A percentile compares a stretch with the other conserved stretches of the same genome.
These are phyloP conservation scores for Penstemon davidsonii DNA, from an alignment of 257 asterid genomes.

Conservation along the genomic window DNA sequence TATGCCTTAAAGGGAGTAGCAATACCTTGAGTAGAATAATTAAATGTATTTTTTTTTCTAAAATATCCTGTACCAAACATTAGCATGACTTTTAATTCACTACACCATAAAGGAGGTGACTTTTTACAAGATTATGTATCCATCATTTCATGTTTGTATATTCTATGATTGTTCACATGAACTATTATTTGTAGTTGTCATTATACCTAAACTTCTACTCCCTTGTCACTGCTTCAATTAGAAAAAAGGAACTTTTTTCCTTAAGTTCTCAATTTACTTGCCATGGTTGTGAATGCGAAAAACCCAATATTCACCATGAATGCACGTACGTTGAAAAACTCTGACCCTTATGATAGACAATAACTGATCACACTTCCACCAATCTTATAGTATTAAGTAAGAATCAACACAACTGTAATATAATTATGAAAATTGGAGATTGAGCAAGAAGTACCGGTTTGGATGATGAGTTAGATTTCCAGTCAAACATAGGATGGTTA, in stretches of 20 bases:
- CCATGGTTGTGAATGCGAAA: too few species aligned
- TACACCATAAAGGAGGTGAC: neutral
- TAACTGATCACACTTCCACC: constrained; percentile 17
- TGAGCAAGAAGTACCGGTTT: constrained; percentile 59
- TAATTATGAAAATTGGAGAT: constrained; percentile 8
- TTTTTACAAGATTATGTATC: neutral
- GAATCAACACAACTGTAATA: neutral
- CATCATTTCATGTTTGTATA: neutral
- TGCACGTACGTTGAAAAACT: neutral
- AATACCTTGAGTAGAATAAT: neutral
- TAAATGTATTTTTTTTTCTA: neutral
- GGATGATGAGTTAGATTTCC: constrained; percentile 63
- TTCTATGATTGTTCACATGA: neutral
- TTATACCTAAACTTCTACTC: too few species aligned
- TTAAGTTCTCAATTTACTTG: too few species aligned
- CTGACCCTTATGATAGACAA: constrained; percentile 4
- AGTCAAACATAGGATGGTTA: constrained; percentile 60
- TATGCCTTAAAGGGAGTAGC: neutral
- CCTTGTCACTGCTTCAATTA: too few species aligned
- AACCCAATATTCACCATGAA: neutral
- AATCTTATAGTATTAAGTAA: constrained; percentile 6
- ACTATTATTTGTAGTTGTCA: too few species aligned
- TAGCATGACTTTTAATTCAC: neutral
- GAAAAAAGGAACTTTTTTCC: too few species aligned
- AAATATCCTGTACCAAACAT: neutral